These are phyloP conservation scores for Biscutella laevigata DNA, from an alignment of 441 rosid species.

Conservation along the genomic window DNA sequence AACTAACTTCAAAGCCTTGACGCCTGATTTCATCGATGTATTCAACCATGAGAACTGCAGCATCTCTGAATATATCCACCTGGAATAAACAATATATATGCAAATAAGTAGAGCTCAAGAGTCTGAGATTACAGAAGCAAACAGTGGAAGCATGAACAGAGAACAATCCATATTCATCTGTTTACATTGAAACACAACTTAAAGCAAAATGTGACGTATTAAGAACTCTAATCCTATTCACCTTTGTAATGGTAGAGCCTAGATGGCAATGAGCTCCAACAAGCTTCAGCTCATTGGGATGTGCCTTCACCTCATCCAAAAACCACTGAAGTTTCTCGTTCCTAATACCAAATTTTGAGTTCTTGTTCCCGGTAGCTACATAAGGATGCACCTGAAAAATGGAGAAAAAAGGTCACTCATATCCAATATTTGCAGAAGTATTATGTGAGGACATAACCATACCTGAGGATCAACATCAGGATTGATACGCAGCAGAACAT, in stretches of 20 bases:
- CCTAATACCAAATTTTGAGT: constrained; percentile 96
- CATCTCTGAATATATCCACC: constrained; percentile 98
- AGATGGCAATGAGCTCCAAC: constrained; percentile 98
- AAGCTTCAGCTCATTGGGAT: constrained; percentile 82
- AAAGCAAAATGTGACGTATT: not conserved
- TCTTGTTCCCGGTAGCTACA: constrained; percentile 97
- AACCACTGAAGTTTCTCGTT: constrained; percentile 99
- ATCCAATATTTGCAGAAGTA: not conserved
- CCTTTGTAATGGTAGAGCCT: constrained; percentile 97
- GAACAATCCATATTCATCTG: not conserved
- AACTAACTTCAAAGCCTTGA: constrained; percentile 82
- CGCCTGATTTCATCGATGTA: constrained; percentile 79
- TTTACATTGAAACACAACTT: not conserved
- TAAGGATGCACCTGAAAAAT: constrained; percentile 79
- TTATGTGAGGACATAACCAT: not conserved
- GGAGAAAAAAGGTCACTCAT: not conserved
- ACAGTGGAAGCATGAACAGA: constrained; percentile 1
- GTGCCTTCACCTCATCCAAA: constrained; percentile 86
- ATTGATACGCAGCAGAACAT: constrained; percentile 89
- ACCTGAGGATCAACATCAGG: constrained; percentile 99
- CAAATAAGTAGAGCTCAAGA: not conserved
- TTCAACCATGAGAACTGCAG: constrained; percentile 86
- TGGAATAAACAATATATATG: constrained; percentile 22
- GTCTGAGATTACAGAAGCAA: not conserved
- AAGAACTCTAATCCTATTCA: constrained; percentile 9